These are phyloP conservation scores for Herpetomonas samuelpessoai DNA, from an alignment of 208 protist species.

Conservation along the genomic window DNA sequence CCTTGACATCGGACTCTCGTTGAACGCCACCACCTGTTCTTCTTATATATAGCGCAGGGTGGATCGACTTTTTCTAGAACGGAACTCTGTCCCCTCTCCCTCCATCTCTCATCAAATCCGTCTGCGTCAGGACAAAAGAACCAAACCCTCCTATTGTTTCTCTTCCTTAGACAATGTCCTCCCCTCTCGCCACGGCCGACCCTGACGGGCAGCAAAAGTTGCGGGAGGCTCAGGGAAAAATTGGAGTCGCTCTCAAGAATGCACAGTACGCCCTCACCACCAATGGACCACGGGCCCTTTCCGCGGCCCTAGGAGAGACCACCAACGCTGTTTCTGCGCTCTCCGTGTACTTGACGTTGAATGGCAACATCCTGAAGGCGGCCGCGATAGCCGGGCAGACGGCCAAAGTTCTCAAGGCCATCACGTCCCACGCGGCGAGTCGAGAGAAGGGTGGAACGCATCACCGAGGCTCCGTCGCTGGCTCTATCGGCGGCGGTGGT, in stretches of 20 bases:
- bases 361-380: constrained; percentile 55
- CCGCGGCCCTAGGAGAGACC: constrained; percentile 42
- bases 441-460: constrained; percentile 15
- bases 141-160: no score
- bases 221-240: constrained; percentile 41
- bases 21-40: no score
- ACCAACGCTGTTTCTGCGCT: constrained; percentile 44
- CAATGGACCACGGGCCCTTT: constrained; percentile 24
- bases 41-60: no score
- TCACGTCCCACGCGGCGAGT: constrained; percentile 25
- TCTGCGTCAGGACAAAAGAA: no score
- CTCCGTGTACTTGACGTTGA: constrained; percentile 50
- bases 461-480: neutral
- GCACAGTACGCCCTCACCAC: constrained; percentile 61
- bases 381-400: constrained; percentile 60
- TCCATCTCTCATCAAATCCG: no score
- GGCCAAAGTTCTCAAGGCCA: constrained; percentile 52
- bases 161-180: constrained; percentile 9
- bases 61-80: no score
- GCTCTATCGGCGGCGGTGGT: neutral
- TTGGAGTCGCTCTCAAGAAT: constrained; percentile 57
- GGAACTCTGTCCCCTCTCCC: no score
- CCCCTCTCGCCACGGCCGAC: constrained; percentile 1
- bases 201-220: constrained; percentile 30
- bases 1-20: no score